These are phyloP conservation scores for Creolimax fragrantissima DNA, from an alignment of 78 protist genomes.

Conservation along the genomic window DNA sequence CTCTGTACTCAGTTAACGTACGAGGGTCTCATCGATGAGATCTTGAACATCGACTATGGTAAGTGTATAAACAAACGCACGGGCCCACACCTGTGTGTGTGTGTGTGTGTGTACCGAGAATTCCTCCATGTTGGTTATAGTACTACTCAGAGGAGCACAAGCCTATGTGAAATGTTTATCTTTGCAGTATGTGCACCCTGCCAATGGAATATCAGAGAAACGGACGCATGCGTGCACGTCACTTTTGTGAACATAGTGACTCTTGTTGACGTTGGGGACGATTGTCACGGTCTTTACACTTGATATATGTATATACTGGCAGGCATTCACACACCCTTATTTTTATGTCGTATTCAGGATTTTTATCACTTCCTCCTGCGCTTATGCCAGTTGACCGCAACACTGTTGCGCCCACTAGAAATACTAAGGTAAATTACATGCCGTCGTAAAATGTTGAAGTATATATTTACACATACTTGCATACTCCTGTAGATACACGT, in stretches of 20 bases:
- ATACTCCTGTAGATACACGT: neutral
- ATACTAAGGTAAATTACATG: constrained; percentile 13
- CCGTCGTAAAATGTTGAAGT: no score
- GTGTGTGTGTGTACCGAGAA: neutral
- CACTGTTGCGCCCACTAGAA: neutral
- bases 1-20: constrained; percentile 78
- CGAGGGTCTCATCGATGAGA: constrained; percentile 89
- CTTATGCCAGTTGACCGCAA: neutral
- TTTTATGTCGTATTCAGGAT: neutral
- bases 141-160: no score
- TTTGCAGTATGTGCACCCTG: no score
- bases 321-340: no score
- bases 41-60: constrained; percentile 49
- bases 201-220: no score
- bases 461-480: neutral
- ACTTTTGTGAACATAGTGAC: no score
- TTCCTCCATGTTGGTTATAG: no score
- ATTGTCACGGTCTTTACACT: no score
- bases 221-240: no score
- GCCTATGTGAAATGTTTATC: neutral
- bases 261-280: no score
- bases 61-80: neutral
- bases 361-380: neutral
- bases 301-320: no score
- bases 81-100: neutral